Evolutionary conservation across 2,329 filamentous ascomycete genomes (phyloP), one percentile per base, ranked within the genome.

Genomic region (Harringtonia lauricola): DNA sequence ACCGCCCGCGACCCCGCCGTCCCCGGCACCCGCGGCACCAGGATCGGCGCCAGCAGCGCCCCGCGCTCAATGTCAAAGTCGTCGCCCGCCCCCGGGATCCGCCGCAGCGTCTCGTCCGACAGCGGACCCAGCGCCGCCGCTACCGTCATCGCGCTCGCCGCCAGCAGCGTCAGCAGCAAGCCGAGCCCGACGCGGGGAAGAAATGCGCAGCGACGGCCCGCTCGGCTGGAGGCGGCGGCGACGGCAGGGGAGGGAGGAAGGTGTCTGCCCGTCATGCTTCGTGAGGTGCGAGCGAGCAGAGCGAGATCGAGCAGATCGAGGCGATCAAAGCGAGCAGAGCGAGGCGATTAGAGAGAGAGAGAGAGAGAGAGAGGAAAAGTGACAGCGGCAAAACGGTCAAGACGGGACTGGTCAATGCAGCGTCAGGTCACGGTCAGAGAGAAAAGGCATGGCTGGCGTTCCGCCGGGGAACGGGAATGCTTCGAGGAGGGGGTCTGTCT

Each of bases 21-120:
- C 15, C 89, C 92, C 8, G 92, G 86, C 0, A 98, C 89, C 48
- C 92, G 84, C 1, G 92, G 82, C 41, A 83, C 79, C 43, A 98
- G 71, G 54, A 98, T 89, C 1, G 90, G 92, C 4, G 90, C 75
- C 28, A 98, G 76, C 17, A 98, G 72, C 4, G 75, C 67, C 52
- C 88, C 87, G 29, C 69, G 73, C 47, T 82, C 64, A 53, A 92
- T 86, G 63, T 95, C 77, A 59, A 95, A 90, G 62, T 87, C 83
- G 45, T 70, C 64, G 47, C 77, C 80, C 2, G 81, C 80, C n/a
- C 73, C 74, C 13, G 87, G 85, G 15, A 98, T 74, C 42, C 67
- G 69, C 50, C 70, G 73, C 36, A 96, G 71, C 29, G 83, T 81
- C 45, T 76, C 73, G 64, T 95, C 84, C 30, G 86, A 86, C 46